These are phyloP conservation scores for Thelephora aurantiotincta DNA, from an alignment of 768 basidiomycete genomes.

Conservation along the genomic window DNA sequence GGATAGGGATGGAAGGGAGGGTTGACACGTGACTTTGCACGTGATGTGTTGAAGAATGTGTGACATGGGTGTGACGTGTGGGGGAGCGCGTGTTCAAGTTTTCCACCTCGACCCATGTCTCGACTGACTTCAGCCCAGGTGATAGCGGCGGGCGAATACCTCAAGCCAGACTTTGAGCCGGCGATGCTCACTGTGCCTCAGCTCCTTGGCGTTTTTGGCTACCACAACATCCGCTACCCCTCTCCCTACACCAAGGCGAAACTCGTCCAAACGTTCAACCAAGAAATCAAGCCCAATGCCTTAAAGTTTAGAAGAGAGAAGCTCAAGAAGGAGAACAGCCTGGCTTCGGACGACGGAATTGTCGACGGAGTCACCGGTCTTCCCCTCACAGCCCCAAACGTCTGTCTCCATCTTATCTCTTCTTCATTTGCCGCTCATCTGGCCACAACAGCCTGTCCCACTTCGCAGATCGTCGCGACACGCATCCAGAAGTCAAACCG, in stretches of 20 bases:
- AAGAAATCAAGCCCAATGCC: constrained; percentile 52
- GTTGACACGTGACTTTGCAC: neutral
- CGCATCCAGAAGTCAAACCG: constrained; percentile 39
- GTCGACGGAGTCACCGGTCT: constrained; percentile 72
- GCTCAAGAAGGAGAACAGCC: constrained; percentile 49
- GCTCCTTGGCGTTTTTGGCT: constrained; percentile 61
- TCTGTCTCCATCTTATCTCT: constrained; percentile 6
- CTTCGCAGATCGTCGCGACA: constrained; percentile 47
- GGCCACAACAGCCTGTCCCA: constrained; percentile 12
- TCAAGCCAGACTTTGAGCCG: constrained; percentile 68
- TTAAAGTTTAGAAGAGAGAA: constrained; percentile 48
- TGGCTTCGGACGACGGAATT: constrained; percentile 73
- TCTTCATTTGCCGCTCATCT: neutral
- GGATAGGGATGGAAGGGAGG: no score
- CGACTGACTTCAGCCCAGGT: constrained; percentile 68
- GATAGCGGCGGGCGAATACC: constrained; percentile 62
- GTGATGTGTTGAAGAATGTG: neutral
- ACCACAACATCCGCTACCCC: constrained; percentile 64
- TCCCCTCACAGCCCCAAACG: constrained; percentile 34
- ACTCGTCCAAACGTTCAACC: constrained; percentile 64
- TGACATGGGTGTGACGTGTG: no score
- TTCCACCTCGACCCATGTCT: constrained; percentile 36
- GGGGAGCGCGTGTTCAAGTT: neutral
- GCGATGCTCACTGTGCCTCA: constrained; percentile 65
- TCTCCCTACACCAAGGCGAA: constrained; percentile 66